Conservation (phyloP, 1,284 basidiomycete species). For the Pseudozyma thailandica region DNA sequence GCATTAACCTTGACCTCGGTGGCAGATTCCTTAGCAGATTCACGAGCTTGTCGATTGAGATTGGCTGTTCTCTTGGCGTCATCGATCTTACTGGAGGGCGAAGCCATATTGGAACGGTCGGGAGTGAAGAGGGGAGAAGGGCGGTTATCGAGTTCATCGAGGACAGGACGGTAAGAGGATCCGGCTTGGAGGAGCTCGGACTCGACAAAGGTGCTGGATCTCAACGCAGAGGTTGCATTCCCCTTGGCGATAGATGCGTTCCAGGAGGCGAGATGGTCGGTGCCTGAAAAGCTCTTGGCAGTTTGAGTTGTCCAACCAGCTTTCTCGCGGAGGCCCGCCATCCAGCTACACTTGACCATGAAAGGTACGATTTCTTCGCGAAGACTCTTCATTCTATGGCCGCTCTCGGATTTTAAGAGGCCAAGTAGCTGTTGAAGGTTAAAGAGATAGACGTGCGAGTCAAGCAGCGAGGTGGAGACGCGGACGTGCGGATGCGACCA, state of each 20-base stretch:
- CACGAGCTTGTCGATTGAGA: conserved; percentile 11
- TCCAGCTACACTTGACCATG: conserved; percentile 63
- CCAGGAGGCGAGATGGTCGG: conserved; percentile 19
- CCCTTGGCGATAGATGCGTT: conserved; percentile 15
- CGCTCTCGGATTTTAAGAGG: conserved; percentile 46
- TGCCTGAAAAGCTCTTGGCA: conserved; percentile 4
- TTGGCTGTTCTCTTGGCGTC: conserved; percentile 2
- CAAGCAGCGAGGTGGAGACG: conserved; percentile 60
- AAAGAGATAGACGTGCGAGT: conserved; percentile 64
- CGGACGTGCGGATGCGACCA: conserved; percentile 54
- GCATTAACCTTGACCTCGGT: conserved; percentile 35
- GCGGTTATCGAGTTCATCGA: conserved; percentile 21
- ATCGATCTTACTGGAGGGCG: conserved; percentile 17
- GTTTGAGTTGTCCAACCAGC: conserved; percentile 49
- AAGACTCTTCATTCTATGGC: conserved; percentile 59
- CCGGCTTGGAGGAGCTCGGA: conserved; percentile 36
- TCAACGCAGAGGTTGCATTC: conserved; percentile 7
- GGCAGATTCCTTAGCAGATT: conserved; percentile 22
- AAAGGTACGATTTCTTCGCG: conserved; percentile 64
- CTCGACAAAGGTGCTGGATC: conserved; percentile 44
- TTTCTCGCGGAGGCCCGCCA: conserved; percentile 58
- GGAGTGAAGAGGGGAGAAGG: conserved; percentile 41
- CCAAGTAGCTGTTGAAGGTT: conserved; percentile 51
- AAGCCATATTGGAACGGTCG: conserved; percentile 24
- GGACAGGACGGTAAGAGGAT: conserved; percentile 16